These are phyloP conservation scores for Beauveria sp. DNA, from an alignment of 2,329 filamentous ascomycete species.

Conservation along the genomic window DNA sequence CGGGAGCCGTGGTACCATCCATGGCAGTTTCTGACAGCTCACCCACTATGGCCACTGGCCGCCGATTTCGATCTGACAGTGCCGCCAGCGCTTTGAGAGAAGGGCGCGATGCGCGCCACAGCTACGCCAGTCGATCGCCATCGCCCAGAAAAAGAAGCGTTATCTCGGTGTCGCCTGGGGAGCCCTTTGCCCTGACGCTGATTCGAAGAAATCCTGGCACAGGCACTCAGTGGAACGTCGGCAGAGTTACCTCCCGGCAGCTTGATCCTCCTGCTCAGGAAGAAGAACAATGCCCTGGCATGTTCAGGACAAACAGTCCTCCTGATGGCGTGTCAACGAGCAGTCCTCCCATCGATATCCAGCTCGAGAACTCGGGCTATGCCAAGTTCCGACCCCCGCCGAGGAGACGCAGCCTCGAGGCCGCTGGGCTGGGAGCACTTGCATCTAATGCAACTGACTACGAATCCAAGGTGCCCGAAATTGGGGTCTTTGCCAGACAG, in stretches of 20 bases:
- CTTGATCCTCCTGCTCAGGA: slow-evolving; percentile 24
- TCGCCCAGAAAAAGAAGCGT: slow-evolving; percentile 30
- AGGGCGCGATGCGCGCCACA: background rate
- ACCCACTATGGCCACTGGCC: slow-evolving; percentile 5
- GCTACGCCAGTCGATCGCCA: slow-evolving; percentile 22
- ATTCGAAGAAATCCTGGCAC: slow-evolving; percentile 67
- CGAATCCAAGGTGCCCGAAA: slow-evolving; percentile 12
- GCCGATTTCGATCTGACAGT: background rate
- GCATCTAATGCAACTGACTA: slow-evolving; percentile 5
- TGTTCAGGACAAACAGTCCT: slow-evolving; percentile 10
- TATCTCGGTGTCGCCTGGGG: slow-evolving; percentile 23
- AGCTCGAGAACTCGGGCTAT: slow-evolving; percentile 48
- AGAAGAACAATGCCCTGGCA: background rate
- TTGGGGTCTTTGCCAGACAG: slow-evolving; percentile 41
- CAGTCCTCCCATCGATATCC: slow-evolving; percentile 41
- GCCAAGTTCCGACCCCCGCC: slow-evolving; percentile 49
- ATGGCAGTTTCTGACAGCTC: background rate
- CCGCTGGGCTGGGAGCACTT: slow-evolving; percentile 9
- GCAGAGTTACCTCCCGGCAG: slow-evolving; percentile 51
- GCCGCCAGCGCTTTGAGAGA: background rate
- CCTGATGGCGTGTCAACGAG: slow-evolving; percentile 16
- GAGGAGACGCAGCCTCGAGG: slow-evolving; percentile 28
- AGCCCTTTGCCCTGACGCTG: slow-evolving; percentile 50
- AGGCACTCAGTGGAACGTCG: slow-evolving; percentile 69
- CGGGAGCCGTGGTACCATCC: slow-evolving; percentile 15